phyloP scores from a whole-genome alignment of 2,329 filamentous ascomycete genomes.

The Trichoderma lentiforme region DNA sequence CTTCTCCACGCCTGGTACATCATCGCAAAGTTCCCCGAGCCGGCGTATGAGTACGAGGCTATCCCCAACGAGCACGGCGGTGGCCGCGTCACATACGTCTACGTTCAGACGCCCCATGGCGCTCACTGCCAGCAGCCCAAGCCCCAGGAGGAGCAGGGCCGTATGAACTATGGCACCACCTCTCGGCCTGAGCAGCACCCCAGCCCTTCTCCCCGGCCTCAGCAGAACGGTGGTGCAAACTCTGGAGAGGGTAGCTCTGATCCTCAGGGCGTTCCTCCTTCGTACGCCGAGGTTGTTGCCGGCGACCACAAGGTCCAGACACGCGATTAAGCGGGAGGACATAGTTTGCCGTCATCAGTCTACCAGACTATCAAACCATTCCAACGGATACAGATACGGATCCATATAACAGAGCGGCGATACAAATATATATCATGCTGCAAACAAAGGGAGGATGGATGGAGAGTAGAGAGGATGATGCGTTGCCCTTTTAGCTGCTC shows the following conservation, averaged over 20 bases:
- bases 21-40: slow-evolving; percentile 83
- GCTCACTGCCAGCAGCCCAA: slow-evolving; percentile 35
- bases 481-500: neutral
- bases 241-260: slow-evolving; percentile 40
- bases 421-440: neutral
- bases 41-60: slow-evolving; percentile 65
- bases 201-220: slow-evolving; percentile 19
- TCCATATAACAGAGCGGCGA: neutral
- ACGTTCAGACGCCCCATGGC: slow-evolving; percentile 54
- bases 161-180: slow-evolving; percentile 47
- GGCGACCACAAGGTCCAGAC: slow-evolving; percentile 88
- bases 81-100: slow-evolving; percentile 72
- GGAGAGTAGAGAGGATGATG: neutral
- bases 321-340: slow-evolving; percentile 25
- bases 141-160: slow-evolving; percentile 20
- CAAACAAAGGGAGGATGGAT: neutral
- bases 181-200: neutral
- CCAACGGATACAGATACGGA: neutral
- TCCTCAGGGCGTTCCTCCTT: slow-evolving; percentile 59
- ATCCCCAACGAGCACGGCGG: slow-evolving; percentile 46
- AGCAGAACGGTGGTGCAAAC: slow-evolving; percentile 33
- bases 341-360: neutral
- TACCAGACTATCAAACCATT: neutral
- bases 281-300: slow-evolving; percentile 84
- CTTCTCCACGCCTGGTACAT: slow-evolving; percentile 98